Conservation (phyloP, 1,139 yeast species). For the Sugiyamaella pinicola region DNA sequence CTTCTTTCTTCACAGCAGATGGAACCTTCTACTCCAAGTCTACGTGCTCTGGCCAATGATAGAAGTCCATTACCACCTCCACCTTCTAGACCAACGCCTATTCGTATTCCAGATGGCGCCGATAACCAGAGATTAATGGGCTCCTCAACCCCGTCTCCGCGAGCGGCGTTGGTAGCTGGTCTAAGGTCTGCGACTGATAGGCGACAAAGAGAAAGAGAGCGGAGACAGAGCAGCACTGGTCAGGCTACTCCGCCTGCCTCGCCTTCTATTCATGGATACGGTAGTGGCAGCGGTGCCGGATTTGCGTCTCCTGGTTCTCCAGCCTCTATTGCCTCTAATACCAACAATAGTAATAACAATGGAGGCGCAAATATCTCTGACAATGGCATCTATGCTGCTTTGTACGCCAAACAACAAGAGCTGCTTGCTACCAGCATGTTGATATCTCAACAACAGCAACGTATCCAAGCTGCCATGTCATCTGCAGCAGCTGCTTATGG, state of each 20-base stretch:
- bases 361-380: too few relatives aligned
- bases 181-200: conserved; percentile 41
- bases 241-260: conserved; percentile 21
- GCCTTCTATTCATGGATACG: conserved; percentile 10
- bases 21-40: conserved; percentile 8
- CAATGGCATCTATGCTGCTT: conserved; percentile 42
- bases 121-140: conserved; percentile 21
- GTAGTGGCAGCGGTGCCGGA: conserved; percentile 4
- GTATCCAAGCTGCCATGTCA: conserved; percentile 40
- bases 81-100: conserved; percentile 28
- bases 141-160: conserved; percentile 25
- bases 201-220: conserved; percentile 35
- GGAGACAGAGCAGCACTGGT: conserved; percentile 19
- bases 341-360: background rate
- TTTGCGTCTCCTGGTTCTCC: conserved; percentile 5
- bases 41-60: conserved; percentile 11
- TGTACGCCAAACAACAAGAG: conserved; percentile 46
- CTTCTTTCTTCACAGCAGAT: too few relatives aligned
- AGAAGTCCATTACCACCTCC: conserved; percentile 7
- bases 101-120: conserved; percentile 29
- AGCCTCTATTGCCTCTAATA: background rate
- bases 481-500: conserved; percentile 30
- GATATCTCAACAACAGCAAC: conserved; percentile 43
- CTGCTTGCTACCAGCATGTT: conserved; percentile 39
- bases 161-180: conserved; percentile 41